These are phyloP conservation scores for Aspergillus pseudoglaucus DNA, from an alignment of 2,329 filamentous ascomycete species.

Conservation along the genomic window DNA sequence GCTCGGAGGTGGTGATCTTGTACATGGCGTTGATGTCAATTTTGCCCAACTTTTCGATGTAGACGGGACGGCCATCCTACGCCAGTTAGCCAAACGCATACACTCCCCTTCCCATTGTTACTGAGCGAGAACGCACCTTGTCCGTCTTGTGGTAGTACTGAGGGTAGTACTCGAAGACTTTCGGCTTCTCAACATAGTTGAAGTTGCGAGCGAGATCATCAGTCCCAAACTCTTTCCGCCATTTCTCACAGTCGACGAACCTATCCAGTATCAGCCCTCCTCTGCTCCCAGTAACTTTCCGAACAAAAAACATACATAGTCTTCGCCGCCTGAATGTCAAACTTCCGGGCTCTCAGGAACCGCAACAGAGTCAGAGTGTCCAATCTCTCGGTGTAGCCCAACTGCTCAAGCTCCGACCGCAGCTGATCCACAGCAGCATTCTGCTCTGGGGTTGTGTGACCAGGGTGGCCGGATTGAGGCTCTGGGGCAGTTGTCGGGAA, in stretches of 20 bases:
- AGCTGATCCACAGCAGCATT: conserved; percentile 86
- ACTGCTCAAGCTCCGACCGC: conserved; percentile 73
- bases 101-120: not conserved
- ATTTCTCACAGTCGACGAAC: conserved; percentile 86
- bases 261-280: conserved; percentile 41
- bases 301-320: conserved; percentile 61
- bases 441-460: conserved; percentile 77
- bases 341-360: conserved; percentile 91
- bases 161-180: conserved; percentile 87
- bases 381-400: conserved; percentile 74
- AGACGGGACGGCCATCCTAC: conserved; percentile 90
- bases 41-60: conserved; percentile 92
- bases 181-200: conserved; percentile 76
- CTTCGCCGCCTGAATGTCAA: conserved; percentile 77
- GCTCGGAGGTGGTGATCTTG: conserved; percentile 85
- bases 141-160: conserved; percentile 93
- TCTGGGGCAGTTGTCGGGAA: conserved; percentile 73
- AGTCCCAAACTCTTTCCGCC: conserved; percentile 80
- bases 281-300: too few species aligned
- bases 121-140: conserved; percentile 36
- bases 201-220: conserved; percentile 75
- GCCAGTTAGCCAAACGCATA: conserved; percentile 3
- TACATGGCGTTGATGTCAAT: conserved; percentile 86
- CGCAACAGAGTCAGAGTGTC: conserved; percentile 90
- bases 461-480: conserved; percentile 70